phyloP scores from a whole-genome alignment of 225 moss, liverwort and hornwort species.

The Ulota crispa region DNA sequence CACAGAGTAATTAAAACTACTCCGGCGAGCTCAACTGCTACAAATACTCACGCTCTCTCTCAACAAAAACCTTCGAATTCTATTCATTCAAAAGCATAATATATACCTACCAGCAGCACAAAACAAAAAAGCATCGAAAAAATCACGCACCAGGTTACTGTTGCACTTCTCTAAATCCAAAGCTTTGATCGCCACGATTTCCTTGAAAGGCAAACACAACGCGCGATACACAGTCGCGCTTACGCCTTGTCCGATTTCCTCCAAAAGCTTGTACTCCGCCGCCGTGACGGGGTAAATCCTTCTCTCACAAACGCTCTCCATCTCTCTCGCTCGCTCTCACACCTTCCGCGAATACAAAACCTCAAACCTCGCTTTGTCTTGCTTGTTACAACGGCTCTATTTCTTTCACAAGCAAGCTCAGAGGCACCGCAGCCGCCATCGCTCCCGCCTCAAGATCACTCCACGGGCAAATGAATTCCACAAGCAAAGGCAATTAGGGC shows the following conservation, averaged over 20 bases:
- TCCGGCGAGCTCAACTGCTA: neutral
- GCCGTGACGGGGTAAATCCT: constrained; percentile 61
- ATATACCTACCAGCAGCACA: neutral
- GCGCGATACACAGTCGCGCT: constrained; percentile 88
- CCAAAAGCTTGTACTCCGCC: constrained; percentile 76
- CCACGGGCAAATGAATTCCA: no score
- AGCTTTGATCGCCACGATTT: constrained; percentile 86
- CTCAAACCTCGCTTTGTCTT: neutral
- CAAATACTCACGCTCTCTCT: neutral
- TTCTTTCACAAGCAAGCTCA: neutral
- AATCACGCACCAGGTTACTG: constrained; percentile 58
- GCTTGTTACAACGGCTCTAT: constrained; percentile 6
- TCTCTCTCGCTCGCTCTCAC: constrained; percentile 13
- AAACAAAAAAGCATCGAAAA: neutral
- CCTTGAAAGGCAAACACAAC: constrained; percentile 63
- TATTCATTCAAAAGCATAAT: neutral
- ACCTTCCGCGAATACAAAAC: neutral
- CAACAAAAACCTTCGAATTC: neutral
- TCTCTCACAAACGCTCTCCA: constrained; percentile 46
- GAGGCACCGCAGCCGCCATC: constrained; percentile 12
- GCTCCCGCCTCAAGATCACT: neutral
- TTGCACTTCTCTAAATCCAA: constrained; percentile 95
- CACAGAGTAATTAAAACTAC: neutral
- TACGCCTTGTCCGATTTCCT: constrained; percentile 90
- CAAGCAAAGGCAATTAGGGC: constrained; percentile 3